Base-by-base conservation (phyloP, 140 eudicot species). In the Bidens hawaiensis region DNA sequence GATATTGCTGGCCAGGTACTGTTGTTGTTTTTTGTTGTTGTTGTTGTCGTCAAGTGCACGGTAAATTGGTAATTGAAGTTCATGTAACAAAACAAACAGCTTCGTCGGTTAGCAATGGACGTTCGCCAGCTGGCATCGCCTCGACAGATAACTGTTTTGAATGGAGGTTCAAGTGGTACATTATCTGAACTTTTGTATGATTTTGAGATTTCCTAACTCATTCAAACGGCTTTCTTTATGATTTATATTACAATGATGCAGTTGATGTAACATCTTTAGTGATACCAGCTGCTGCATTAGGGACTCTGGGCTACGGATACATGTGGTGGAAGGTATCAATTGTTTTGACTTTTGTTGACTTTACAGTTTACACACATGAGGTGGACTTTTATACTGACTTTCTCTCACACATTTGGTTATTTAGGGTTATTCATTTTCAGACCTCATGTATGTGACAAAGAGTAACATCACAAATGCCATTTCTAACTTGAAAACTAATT, bases 381-480 rank as follows among this genome's bases (percentile, higher is more conserved):
- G n/a, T 62, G 14, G 40, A 5, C 62, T 55, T 43, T 23, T 52
- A 16, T 19, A 12, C n/a, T 33, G 27, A 18, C 41, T 59, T 25
- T 64, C 4, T 61, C 9, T 53, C 50, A 75, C 52, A 41, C 64
- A 60, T 24, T 57, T 74, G 24, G 70, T 56, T 19, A 64, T n/a
- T 22, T 71, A 91, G 98, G 95, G 98, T 46, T 50, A 86, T 60
- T 79, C 90, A 27, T 82, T 90, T 76, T 78, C 91, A 27, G 98
- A 91, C 72, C 82, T 91, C 59, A 82, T 91, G 96, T 91, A 87
- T 80, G 98, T 91, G 31, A 82, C 95, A 15, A 87, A 80, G 81
- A 70, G 28, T 11, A 84, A 74, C 78, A 84, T 91, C 85, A 76
- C 86, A 52, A 72, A 55, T 68, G 96, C 95, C 53, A 95, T 91